A percentile compares a stretch with the other conserved stretches of the same genome.
Conservation (phyloP, 495 filamentous ascomycete genomes). For the Glutinoglossum americanum region DNA sequence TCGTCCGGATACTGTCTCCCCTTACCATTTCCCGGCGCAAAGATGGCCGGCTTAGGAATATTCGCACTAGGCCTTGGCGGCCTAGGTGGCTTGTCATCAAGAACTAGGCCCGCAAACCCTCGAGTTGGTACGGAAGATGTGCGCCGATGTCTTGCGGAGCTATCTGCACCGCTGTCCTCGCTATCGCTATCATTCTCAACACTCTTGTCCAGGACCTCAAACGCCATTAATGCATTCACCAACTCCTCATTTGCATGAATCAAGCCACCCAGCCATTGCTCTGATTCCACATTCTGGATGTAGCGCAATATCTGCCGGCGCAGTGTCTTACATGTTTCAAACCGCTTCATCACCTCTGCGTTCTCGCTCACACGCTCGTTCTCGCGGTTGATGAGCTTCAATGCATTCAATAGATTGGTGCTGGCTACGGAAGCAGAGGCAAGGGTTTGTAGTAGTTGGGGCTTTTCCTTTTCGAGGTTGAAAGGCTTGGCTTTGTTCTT, state of each 20-base stretch:
- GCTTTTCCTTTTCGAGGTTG: conserved; percentile 8
- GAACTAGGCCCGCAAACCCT: neutral
- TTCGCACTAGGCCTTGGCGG: conserved; percentile 2
- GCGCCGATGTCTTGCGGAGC: neutral
- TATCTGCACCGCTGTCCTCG: conserved; percentile 23
- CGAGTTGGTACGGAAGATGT: neutral
- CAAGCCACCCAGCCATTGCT: conserved; percentile 25
- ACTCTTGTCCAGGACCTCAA: conserved; percentile 84
- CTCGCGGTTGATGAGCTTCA: conserved; percentile 84
- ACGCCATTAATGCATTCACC: conserved; percentile 81
- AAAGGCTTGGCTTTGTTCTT: conserved; percentile 14
- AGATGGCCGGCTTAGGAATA: neutral
- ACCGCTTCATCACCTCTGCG: conserved; percentile 45
- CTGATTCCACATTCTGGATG: conserved; percentile 28
- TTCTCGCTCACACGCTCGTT: conserved; percentile 74
- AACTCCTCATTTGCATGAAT: conserved; percentile 31
- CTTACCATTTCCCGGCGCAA: neutral
- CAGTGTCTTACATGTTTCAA: conserved; percentile 70
- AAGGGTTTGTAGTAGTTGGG: conserved; percentile 50
- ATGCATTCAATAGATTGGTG: conserved; percentile 72
- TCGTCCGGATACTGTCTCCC: neutral
- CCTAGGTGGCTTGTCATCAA: neutral
- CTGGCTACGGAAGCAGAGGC: conserved; percentile 72
- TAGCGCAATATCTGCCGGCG: conserved; percentile 72
- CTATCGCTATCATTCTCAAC: conserved; percentile 94